Conservation (phyloP, 345 rosid genomes). For the Geranium brycei region DNA sequence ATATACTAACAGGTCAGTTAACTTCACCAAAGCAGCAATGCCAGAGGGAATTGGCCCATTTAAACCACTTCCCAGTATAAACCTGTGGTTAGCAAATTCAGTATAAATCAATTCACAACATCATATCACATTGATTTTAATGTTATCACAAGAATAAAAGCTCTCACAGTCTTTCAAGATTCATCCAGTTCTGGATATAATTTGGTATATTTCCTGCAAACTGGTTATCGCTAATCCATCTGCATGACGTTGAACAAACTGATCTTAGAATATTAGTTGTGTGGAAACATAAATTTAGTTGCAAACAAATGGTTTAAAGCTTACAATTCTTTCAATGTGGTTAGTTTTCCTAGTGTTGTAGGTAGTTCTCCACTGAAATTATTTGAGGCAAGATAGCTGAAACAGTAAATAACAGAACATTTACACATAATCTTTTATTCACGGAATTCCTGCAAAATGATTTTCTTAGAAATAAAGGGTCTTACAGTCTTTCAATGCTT, state of each 20-base stretch:
- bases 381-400: conserved; percentile 8
- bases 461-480: neutral
- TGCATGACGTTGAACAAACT: neutral
- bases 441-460: too few relatives aligned
- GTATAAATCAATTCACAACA: neutral
- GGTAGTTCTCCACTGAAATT: conserved; percentile 10
- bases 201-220: conserved; percentile 8
- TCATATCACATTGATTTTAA: too few relatives aligned
- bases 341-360: conserved; percentile 1
- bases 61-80: conserved; percentile 10
- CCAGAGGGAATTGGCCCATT: conserved; percentile 13
- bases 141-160: neutral
- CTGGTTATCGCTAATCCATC: conserved; percentile 7
- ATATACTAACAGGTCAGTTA: conserved; percentile 1
- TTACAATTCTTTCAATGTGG: conserved; percentile 6
- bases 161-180: neutral
- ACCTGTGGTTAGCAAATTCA: conserved; percentile 1
- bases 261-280: too few relatives aligned
- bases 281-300: neutral
- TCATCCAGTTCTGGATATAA: conserved; percentile 7
- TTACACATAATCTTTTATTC: neutral
- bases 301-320: neutral
- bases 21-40: neutral
- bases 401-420: neutral
- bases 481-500: conserved; percentile 9